Base-by-base conservation (phyloP, 495 filamentous ascomycete species). In the Penicillium diatomitis region DNA sequence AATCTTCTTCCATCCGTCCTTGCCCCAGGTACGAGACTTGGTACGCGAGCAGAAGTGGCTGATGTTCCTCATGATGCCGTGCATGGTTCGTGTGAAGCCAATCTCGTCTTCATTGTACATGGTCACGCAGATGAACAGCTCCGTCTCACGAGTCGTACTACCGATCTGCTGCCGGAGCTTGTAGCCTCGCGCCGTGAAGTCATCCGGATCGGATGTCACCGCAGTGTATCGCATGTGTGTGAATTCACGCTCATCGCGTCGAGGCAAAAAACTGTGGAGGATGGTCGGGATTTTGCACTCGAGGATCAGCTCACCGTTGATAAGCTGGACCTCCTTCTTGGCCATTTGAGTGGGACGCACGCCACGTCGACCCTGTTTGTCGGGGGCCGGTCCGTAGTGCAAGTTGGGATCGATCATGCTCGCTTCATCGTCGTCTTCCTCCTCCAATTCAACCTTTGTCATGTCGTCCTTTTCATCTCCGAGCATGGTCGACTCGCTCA, bases 221-320 rank as follows among this genome's bases (percentile, higher is more conserved):
- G 94, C 94, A 32, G 94, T 97, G 61, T 99, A 99, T n/a, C 94
- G 86, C 94, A 97, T 97, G 63, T 99, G 91, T 1, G 94, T 99
- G 63, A 97, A 99, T 65, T 99, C 94, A 42, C 87, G 80, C 53
- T 95, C 90, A 64, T 97, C 89, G 29, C 90, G 78, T 32, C 90
- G 78, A 0, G 94, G 94, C 41, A 97, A 72, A 67, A 97, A 97
- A 58, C 86, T 90, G 73, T 97, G 90, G 6, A 97, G 74, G 56
- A 96, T 99, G 0, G 94, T 96, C 1, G 94, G 94, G 43, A 99
- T 97, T 64, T 97, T 97, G 76, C 94, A 97, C 72, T 99, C 94
- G 11, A 99, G 73, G 47, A 99, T 91, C 34, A 99, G 80, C 67
- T 97, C 90, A 60, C 94, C 94, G 62, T 96, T 96, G 76, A 96